Base-by-base conservation (phyloP, 2,329 filamentous ascomycete species). In the Hymenoscyphus albidus region DNA sequence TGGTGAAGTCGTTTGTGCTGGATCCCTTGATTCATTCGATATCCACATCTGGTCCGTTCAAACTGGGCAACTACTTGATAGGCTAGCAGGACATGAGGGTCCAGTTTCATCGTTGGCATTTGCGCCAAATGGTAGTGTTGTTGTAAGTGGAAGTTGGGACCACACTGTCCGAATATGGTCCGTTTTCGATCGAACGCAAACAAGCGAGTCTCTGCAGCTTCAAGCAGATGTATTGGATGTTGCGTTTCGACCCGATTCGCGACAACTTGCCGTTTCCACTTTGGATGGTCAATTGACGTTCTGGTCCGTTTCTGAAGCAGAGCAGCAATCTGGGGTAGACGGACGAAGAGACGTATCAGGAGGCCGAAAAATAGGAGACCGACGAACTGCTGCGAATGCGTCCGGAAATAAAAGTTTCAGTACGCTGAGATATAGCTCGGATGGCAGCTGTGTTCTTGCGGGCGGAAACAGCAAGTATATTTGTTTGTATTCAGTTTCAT, bases 11-110 rank as follows among this genome's bases (percentile, higher is more conserved):
- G 91, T 99, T 2, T 96, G 94, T 65, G 95, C 95, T 10, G 95
- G 94, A 2, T 98, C 94, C 1, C 83, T 96, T 16, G 95, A 99
- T 76, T 97, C 93, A 4, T 98, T 97, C 70, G 94, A 98, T 74
- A 92, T 99, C 61, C 93, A 99, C 78, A 91, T 99, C 67, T 99
- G 95, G 95, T 97, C 92, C 5, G 96, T 99, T 3, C 95, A 99
- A 75, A 99, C 94, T 0, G 95, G 95, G 2, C 95, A 99, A 76
- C 82, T 99, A 18, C 86, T 99, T 5, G 95, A 99, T 75, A 90
- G 90, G 70, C 82, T 99, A 31, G 85, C 93, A 6, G 96, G 95
- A 0, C 95, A 99, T 71, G 94, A 99, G 78, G 95, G 94, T 0
- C 95, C 95, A 0, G 90, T 99, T 1, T 95, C 93, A 5, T 88